These are phyloP conservation scores for Porphyrellus cyaneotinctus DNA, from an alignment of 768 basidiomycete genomes.

Conservation along the genomic window DNA sequence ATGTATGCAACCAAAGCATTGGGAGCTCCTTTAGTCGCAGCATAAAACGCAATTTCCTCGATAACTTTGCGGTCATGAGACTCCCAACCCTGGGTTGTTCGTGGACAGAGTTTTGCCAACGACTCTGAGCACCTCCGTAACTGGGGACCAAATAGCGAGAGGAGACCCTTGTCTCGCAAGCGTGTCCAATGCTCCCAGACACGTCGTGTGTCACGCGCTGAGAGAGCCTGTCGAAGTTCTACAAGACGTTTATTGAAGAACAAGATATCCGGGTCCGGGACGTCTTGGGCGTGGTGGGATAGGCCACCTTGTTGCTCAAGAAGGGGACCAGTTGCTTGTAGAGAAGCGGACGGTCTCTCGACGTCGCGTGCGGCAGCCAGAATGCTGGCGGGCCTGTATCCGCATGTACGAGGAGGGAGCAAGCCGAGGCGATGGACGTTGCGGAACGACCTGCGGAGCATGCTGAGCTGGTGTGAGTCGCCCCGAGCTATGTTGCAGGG, in stretches of 20 bases:
- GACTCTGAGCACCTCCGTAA: constrained; percentile 38
- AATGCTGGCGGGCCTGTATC: constrained; percentile 19
- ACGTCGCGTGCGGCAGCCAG: constrained; percentile 6
- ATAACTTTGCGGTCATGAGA: constrained; percentile 29
- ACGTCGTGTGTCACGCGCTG: constrained; percentile 30
- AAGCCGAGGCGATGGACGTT: constrained; percentile 37
- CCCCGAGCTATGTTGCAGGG: too few species aligned
- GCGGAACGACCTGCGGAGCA: constrained; percentile 27
- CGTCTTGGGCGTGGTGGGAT: constrained; percentile 5
- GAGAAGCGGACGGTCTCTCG: background rate
- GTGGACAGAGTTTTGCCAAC: constrained; percentile 30
- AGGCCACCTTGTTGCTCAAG: too few species aligned
- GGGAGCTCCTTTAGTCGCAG: constrained; percentile 42
- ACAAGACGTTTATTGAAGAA: constrained; percentile 36
- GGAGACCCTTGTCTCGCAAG: constrained; percentile 41
- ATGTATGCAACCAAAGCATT: constrained; percentile 51
- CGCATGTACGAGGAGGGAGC: constrained; percentile 36
- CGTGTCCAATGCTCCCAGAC: constrained; percentile 38
- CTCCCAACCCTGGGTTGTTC: constrained; percentile 20
- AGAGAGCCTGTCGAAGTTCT: constrained; percentile 37
- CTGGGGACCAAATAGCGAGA: constrained; percentile 45
- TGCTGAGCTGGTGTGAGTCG: constrained; percentile 10
- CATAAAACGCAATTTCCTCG: constrained; percentile 47
- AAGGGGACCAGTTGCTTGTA: too few species aligned
- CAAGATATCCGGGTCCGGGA: constrained; percentile 31